A percentile compares a stretch with the other conserved stretches of the same genome.
Conservation (phyloP, 768 basidiomycete genomes). For the Solioccasus polychromus region DNA sequence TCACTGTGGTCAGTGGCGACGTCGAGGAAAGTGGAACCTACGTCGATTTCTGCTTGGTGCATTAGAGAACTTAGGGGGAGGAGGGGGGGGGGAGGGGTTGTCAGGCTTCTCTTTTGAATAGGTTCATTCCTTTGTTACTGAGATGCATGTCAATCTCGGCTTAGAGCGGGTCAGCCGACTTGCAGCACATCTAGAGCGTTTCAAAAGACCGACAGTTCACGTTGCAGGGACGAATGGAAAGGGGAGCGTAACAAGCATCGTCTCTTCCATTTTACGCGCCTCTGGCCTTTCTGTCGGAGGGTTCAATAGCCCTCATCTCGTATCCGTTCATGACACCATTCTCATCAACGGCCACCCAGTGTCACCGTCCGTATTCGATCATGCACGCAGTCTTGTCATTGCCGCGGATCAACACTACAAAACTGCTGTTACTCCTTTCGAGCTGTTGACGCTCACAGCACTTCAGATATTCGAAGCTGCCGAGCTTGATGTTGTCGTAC, state of each 20-base stretch:
- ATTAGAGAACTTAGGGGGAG: conserved; percentile 6
- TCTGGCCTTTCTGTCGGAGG: conserved; percentile 65
- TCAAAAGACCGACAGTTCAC: conserved; percentile 81
- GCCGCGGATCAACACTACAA: conserved; percentile 40
- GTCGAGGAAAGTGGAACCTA: conserved; percentile 1
- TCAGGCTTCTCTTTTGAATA: no score
- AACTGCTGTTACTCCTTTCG: conserved; percentile 68
- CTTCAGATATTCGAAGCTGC: conserved; percentile 68
- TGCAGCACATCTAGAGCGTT: conserved; percentile 52
- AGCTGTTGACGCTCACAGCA: conserved; percentile 81
- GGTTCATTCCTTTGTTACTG: no score
- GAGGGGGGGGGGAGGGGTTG: no score
- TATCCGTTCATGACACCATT: conserved; percentile 76
- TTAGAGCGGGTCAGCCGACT: conserved; percentile 57
- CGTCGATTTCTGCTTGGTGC: conserved; percentile 18
- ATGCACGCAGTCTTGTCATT: conserved; percentile 47
- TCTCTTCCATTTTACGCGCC: conserved; percentile 69
- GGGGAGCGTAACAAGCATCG: conserved; percentile 83
- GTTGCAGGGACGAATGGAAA: conserved; percentile 97
- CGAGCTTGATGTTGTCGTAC: conserved; percentile 74
- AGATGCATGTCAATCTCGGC: conserved; percentile 67
- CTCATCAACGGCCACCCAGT: conserved; percentile 60
- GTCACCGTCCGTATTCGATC: conserved; percentile 42
- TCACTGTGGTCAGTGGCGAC: neutral
- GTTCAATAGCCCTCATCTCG: conserved; percentile 92